Conservation (phyloP, 1,284 basidiomycete genomes). For the Rugosomyces carneus region DNA sequence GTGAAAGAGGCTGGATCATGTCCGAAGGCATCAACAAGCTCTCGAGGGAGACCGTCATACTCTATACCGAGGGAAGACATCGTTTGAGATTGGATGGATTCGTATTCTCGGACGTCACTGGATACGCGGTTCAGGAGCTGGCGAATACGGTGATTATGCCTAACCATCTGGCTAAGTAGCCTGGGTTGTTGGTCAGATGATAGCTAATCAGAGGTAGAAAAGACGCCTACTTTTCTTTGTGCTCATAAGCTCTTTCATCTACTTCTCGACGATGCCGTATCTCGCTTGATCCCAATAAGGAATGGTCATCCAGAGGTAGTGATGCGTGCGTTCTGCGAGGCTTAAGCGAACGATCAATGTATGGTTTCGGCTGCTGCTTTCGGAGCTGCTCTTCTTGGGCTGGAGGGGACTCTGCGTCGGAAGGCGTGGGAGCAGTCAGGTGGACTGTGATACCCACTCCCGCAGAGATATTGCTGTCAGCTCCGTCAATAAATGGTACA, state of each 20-base stretch:
- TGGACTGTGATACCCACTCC: conserved; percentile 11
- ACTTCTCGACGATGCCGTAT: conserved; percentile 34
- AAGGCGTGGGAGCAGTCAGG: conserved; percentile 11
- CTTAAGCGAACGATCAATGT: not conserved
- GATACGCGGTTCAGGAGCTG: conserved; percentile 62
- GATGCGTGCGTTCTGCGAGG: conserved; percentile 27
- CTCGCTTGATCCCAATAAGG: conserved; percentile 22
- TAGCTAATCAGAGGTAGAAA: conserved; percentile 1
- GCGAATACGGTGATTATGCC: conserved; percentile 59
- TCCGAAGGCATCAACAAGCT: conserved; percentile 63
- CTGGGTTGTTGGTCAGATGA: conserved; percentile 28
- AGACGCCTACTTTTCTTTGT: conserved; percentile 49
- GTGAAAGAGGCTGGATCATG: conserved; percentile 72
- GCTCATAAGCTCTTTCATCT: conserved; percentile 54
- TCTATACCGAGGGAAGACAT: conserved; percentile 41
- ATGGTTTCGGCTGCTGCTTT: not conserved
- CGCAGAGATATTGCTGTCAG: conserved; percentile 3
- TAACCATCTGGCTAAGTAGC: conserved; percentile 47
- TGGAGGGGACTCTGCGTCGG: conserved; percentile 2
- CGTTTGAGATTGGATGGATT: conserved; percentile 46
- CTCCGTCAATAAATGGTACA: conserved; percentile 8
- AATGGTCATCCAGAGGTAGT: conserved; percentile 22
- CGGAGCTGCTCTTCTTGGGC: conserved; percentile 1
- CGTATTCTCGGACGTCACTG: conserved; percentile 54
- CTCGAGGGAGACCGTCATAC: conserved; percentile 46